phyloP scores from a whole-genome alignment of 2,329 filamentous ascomycete genomes.

The Exophiala mesophila region DNA sequence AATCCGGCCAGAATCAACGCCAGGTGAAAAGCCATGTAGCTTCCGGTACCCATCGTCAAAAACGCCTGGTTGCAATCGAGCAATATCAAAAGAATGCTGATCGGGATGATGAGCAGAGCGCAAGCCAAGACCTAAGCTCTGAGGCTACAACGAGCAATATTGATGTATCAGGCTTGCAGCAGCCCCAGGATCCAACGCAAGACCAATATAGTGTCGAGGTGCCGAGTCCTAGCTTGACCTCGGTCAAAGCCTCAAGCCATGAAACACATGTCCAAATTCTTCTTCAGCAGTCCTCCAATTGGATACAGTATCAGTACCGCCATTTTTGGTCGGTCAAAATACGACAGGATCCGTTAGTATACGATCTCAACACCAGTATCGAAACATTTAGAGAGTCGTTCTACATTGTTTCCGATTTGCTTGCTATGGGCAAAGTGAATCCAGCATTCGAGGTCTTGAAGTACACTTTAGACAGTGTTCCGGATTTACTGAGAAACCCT shows the following conservation, averaged over 20 bases:
- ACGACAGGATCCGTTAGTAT: slow-evolving; percentile 2
- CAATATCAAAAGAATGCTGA: slow-evolving; percentile 1
- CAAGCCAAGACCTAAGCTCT: background rate
- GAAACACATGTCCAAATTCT: slow-evolving; percentile 11
- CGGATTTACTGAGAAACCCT: slow-evolving; percentile 5
- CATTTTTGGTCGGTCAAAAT: slow-evolving; percentile 10
- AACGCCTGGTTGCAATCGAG: slow-evolving; percentile 3
- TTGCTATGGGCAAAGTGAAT: slow-evolving; percentile 4
- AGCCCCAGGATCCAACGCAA: background rate
- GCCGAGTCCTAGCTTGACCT: background rate
- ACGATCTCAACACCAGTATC: slow-evolving; percentile 8
- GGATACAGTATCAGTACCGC: slow-evolving; percentile 13
- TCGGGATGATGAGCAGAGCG: background rate
- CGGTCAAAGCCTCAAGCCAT: slow-evolving; percentile 3
- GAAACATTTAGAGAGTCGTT: slow-evolving; percentile 15
- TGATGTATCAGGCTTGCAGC: background rate
- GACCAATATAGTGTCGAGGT: slow-evolving; percentile 5
- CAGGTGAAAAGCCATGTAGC: slow-evolving; percentile 10
- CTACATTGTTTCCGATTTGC: slow-evolving; percentile 11
- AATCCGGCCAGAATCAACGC: slow-evolving; percentile 4
- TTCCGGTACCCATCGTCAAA: slow-evolving; percentile 3
- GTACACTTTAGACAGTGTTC: slow-evolving; percentile 10
- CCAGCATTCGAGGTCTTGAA: slow-evolving; percentile 12
- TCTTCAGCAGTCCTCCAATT: slow-evolving; percentile 11
- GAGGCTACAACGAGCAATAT: background rate